Base-by-base conservation (phyloP, 202 grass and related monocot species). In the Cymbopogon flexuosus region DNA sequence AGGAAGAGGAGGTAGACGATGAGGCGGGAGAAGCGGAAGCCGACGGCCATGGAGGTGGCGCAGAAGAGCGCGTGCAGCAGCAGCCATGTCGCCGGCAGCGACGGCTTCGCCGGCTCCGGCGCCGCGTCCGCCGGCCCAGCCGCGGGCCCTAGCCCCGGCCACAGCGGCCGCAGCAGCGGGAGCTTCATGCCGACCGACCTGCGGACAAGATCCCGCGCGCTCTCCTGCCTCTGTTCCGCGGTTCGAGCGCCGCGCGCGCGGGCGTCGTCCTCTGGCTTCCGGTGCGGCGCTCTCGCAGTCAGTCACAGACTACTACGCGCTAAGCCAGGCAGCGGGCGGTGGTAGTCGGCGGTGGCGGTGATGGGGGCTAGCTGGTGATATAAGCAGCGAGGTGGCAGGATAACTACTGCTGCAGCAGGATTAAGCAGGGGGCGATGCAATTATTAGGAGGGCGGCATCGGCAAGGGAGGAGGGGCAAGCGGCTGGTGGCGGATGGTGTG, bases 1-100 rank as follows among this genome's bases (percentile, higher is more conserved):
- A 91, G 90, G 89, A 95, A 92, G 71, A 95, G 86, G 39, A 95
- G 87, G 85, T 72, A 95, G 15, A 95, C 86, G 79, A 95, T 84
- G 65, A 95, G 93, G 43, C 93, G 93, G 1, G 93, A 95, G 87
- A 95, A 95, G 57, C 93, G 90, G 85, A 95, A 95, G 12, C 93
- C 90, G 8, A 95, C 87, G 24, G 90, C 82, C 82, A 89, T 91
- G 85, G 87, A 88, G 1, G 83, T 89, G 14, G 79, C 76, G 84
- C 93, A 95, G 85, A 91, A 95, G 46, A 95, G 83, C 36, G 88
- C 80, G 76, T 95, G 93, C 67, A 95, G 84, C 7, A 95, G 73
- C 5, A 95, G 74, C 93, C 93, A 95, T 23, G 88, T 69, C 0
- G 83, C 51, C 0, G 93, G 90, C 14, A 92, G 65, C n/a, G 89